Evolutionary conservation across 2,329 filamentous ascomycete genomes (phyloP), one percentile per base, ranked within the genome.

Genomic region (Elsinoe necatrix): DNA sequence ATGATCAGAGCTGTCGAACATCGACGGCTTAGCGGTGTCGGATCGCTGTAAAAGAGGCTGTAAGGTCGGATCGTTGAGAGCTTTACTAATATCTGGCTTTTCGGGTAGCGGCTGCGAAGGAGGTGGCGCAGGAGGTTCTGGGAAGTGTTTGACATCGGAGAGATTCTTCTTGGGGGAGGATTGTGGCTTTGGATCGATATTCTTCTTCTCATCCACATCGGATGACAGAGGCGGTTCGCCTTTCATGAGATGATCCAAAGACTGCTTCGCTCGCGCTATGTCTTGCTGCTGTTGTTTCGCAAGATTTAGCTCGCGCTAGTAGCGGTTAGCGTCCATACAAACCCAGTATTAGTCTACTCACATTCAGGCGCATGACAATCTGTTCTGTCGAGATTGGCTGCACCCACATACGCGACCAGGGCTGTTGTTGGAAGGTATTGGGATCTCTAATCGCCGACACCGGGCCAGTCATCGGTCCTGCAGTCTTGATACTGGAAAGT

Each of bases 51-150:
- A 71, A 0, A 88, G 82, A 0, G 84, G 81, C 42, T 72, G 73
- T 20, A 73, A 72, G 16, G 75, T 68, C 16, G 74, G 68, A 56
- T 75, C 74, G 0, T 71, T 72, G 29, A 74, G 72, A 42, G 69
- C 72, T 64, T 73, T 77, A 57, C 71, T 76, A 14, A 80, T 82
- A 70, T 95, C 89, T 0, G 92, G 92, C 69, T 96, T 96, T 68
- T 96, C 91, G 0, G 92, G 92, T 4, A 97, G 76, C 12, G 92
- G 92, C 64, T 95, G 91, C 63, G 95, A 90, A 25, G 92, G 92
- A 23, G 92, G 92, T 6, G 92, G 92, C 20, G 91, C 92, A 3
- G 92, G 92, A 52, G 92, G 92, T 58, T 96, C 91, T 1, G 89
- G 93, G 68, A 96, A 97, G 54, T 90, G 82, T 3, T 93, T 92